Conservation (phyloP, 306 rosid genomes). For the Ammopiptanthus mongolicus region DNA sequence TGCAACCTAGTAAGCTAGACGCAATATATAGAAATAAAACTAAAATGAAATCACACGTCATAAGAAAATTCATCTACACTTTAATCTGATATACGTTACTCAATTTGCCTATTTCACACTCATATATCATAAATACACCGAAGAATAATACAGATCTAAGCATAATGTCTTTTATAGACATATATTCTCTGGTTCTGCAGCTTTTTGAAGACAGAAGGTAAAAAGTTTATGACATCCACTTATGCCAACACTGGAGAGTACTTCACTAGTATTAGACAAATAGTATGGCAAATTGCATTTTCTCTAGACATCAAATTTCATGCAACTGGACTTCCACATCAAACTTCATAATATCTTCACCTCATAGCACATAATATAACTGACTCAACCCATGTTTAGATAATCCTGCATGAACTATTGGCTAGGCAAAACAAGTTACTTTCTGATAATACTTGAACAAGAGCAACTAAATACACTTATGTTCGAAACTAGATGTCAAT, state of each 20-base stretch:
- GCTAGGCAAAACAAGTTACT: neutral
- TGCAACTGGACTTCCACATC: neutral
- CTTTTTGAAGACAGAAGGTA: neutral
- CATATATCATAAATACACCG: neutral
- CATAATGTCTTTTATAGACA: neutral
- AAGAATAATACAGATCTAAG: neutral
- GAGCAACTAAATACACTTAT: neutral
- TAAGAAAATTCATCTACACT: neutral
- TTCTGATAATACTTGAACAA: neutral
- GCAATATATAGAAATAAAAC: neutral
- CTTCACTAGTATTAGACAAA: neutral
- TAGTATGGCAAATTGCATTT: neutral
- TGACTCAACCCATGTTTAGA: neutral
- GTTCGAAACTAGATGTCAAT: neutral
- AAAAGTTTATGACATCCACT: neutral
- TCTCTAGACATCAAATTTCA: neutral
- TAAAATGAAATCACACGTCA: neutral
- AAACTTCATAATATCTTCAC: neutral
- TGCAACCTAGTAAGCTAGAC: neutral
- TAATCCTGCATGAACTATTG: too few species aligned
- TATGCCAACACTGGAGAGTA: neutral
- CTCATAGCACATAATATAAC: neutral
- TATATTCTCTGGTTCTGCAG: neutral
- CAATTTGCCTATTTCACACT: neutral
- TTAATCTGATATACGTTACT: neutral